These are phyloP conservation scores for Sporothrix protearum DNA, from an alignment of 2,329 filamentous ascomycete species.

Conservation along the genomic window DNA sequence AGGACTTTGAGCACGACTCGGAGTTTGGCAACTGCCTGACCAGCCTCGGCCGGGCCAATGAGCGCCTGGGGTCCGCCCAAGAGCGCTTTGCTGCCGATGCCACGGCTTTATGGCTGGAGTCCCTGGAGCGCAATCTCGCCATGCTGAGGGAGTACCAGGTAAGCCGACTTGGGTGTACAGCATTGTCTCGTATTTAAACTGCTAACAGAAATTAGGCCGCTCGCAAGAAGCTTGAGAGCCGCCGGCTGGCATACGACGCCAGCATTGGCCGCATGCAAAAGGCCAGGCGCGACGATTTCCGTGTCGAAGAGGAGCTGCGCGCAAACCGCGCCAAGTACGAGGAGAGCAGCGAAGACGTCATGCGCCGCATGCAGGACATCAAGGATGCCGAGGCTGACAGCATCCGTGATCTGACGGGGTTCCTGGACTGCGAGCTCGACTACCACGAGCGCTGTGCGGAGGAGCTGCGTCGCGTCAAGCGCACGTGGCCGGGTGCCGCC, in stretches of 20 bases:
- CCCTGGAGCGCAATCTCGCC: conserved; percentile 79
- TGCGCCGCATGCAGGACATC: conserved; percentile 91
- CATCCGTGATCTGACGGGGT: conserved; percentile 71
- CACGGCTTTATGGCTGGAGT: conserved; percentile 82
- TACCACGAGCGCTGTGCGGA: conserved; percentile 91
- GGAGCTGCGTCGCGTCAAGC: conserved; percentile 60
- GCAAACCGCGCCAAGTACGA: conserved; percentile 94
- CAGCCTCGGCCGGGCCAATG: conserved; percentile 78
- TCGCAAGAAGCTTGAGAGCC: conserved; percentile 89
- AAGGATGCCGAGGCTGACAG: conserved; percentile 86
- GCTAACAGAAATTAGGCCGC: no score
- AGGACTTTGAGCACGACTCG: conserved; percentile 87
- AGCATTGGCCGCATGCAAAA: conserved; percentile 89
- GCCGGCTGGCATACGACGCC: conserved; percentile 85
- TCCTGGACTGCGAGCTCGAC: conserved; percentile 83
- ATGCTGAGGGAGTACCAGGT: conserved; percentile 99
- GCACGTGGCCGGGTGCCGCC: conserved; percentile 41
- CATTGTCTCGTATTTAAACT: no score
- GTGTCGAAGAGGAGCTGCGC: conserved; percentile 87
- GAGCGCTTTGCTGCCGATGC: conserved; percentile 76
- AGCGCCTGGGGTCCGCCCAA: conserved; percentile 79
- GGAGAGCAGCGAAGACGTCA: conserved; percentile 88
- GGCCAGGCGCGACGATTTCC: conserved; percentile 88
- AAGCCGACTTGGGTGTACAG: conserved; percentile 34
- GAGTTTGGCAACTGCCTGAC: conserved; percentile 86